Conservation (phyloP, 106 monocot species). For the Phalaenopsis equestris region DNA sequence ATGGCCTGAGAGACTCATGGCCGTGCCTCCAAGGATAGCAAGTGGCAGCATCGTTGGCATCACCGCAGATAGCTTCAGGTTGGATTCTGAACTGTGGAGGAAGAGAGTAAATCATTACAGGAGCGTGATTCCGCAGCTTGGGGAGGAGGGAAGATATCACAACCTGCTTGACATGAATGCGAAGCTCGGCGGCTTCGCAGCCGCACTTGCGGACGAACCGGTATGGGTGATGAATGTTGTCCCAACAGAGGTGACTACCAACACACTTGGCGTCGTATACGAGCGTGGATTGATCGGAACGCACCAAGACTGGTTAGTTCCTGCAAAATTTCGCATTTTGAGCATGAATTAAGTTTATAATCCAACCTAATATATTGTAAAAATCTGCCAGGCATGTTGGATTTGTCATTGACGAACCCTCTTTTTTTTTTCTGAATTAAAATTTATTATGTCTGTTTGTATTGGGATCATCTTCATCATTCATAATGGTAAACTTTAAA, state of each 20-base stretch:
- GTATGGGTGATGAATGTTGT: slow-evolving; percentile 49
- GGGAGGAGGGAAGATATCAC: slow-evolving; percentile 21
- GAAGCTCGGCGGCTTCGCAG: slow-evolving; percentile 32
- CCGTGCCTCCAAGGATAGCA: slow-evolving; percentile 32
- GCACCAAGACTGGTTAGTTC: slow-evolving; percentile 36
- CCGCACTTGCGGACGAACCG: slow-evolving; percentile 26
- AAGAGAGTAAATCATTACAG: slow-evolving; percentile 32
- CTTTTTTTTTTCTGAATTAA: too few species aligned
- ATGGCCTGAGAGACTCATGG: slow-evolving; percentile 31
- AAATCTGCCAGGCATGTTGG: too few species aligned
- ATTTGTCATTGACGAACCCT: too few species aligned
- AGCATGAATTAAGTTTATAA: too few species aligned
- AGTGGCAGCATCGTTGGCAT: slow-evolving; percentile 23
- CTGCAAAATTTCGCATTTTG: too few species aligned
- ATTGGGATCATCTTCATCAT: too few species aligned
- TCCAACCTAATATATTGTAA: too few species aligned
- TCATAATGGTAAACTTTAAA: too few species aligned
- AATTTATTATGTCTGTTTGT: too few species aligned
- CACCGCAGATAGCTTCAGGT: slow-evolving; percentile 14
- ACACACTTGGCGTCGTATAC: slow-evolving; percentile 32
- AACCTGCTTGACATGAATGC: slow-evolving; percentile 50
- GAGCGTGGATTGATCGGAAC: slow-evolving; percentile 45
- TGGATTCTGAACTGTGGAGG: slow-evolving; percentile 33
- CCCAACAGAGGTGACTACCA: slow-evolving; percentile 8
- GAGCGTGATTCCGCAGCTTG: slow-evolving; percentile 10